Evolutionary conservation across 768 basidiomycete genomes (phyloP).

Genomic region (Mycena leptocephala): DNA sequence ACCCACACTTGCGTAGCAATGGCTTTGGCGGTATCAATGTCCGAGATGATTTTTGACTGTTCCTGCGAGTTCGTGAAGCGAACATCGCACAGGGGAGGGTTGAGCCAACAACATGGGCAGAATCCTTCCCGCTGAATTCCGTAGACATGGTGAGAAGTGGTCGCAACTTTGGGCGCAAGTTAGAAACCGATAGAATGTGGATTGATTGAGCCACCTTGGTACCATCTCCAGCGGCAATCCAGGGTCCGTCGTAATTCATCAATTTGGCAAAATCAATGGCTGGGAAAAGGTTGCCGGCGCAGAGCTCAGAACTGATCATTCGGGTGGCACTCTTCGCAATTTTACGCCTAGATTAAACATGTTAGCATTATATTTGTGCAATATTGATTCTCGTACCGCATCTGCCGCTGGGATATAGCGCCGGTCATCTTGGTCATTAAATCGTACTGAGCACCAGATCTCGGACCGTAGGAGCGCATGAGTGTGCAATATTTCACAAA

Average conservation of each 20-base stretch:
- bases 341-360: not conserved
- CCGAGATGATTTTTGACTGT: not conserved
- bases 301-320: not conserved
- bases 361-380: too few relatives aligned
- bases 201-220: not conserved
- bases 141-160: not conserved
- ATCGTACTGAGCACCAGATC: too few relatives aligned
- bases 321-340: not conserved
- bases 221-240: slow-evolving; percentile 3
- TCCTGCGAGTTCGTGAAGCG: not conserved
- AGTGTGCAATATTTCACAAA: too few relatives aligned
- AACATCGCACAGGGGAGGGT: not conserved
- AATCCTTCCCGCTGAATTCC: not conserved
- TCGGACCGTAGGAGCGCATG: too few relatives aligned
- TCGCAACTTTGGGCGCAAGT: not conserved
- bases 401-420: too few relatives aligned
- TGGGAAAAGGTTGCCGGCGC: not conserved
- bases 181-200: not conserved
- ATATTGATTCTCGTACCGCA: too few relatives aligned
- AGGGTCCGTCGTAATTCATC: not conserved
- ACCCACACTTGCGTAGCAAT: slow-evolving; percentile 11
- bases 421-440: too few relatives aligned
- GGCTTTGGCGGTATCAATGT: not conserved
- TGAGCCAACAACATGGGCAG: not conserved
- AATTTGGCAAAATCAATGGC: not conserved